A percentile compares a stretch with the other conserved stretches of the same genome.
Conservation (phyloP, 176 grass and related monocot genomes). For the Carex scoparia region DNA sequence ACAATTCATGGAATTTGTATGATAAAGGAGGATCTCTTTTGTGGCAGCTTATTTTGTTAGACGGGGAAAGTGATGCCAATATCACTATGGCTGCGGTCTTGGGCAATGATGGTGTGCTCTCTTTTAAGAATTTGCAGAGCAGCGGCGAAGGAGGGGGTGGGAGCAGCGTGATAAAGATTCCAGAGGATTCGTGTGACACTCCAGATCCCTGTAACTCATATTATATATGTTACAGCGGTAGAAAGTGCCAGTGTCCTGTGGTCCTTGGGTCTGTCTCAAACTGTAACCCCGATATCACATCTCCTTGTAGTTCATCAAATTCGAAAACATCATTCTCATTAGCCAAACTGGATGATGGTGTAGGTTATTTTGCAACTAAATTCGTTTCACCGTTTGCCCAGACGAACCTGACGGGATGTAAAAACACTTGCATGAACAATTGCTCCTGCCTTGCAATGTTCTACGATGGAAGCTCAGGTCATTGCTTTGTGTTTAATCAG, state of each 20-base stretch:
- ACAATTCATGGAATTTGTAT: slow-evolving; percentile 76
- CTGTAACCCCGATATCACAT: slow-evolving; percentile 43
- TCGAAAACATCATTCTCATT: slow-evolving; percentile 39
- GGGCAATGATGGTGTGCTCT: slow-evolving; percentile 39
- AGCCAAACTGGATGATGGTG: slow-evolving; percentile 45
- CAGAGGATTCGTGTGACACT: slow-evolving; percentile 51
- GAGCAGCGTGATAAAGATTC: slow-evolving; percentile 26
- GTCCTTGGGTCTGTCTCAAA: slow-evolving; percentile 40
- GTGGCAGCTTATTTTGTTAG: slow-evolving; percentile 40
- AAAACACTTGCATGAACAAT: slow-evolving; percentile 53
- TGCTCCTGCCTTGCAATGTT: slow-evolving; percentile 77
- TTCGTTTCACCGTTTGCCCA: slow-evolving; percentile 42
- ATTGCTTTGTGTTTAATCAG: slow-evolving; percentile 75
- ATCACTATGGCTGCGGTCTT: slow-evolving; percentile 50
- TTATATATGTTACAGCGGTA: slow-evolving; percentile 57
- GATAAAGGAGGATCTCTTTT: slow-evolving; percentile 41
- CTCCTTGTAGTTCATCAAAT: slow-evolving; percentile 40
- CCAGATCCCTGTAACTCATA: slow-evolving; percentile 59
- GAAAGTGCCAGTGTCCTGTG: slow-evolving; percentile 65
- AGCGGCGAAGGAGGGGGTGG: background rate
- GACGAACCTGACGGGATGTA: slow-evolving; percentile 64
- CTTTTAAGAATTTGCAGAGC: slow-evolving; percentile 43
- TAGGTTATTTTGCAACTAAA: slow-evolving; percentile 66
- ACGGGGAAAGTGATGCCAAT: slow-evolving; percentile 23
- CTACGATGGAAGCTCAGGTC: slow-evolving; percentile 38